A percentile compares a stretch with the other conserved stretches of the same genome.
Evolutionary conservation across 2,329 filamentous ascomycete genomes (phyloP).

Genomic region (Cytospora chrysosperma): DNA sequence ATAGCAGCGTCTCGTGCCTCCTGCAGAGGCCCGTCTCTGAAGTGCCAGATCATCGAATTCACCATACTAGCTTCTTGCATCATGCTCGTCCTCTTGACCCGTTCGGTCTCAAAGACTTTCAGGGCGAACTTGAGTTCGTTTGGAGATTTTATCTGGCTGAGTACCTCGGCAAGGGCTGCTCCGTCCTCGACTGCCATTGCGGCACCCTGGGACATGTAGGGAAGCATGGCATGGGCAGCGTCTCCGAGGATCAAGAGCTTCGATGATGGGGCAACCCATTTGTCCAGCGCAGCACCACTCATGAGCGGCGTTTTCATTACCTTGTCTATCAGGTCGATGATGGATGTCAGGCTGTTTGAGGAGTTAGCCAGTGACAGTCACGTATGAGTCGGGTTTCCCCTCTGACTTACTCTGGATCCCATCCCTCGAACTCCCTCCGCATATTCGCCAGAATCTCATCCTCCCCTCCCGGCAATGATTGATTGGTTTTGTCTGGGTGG

Average conservation of each 20-base stretch:
- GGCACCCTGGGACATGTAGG: slow-evolving; percentile 44
- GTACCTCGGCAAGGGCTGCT: slow-evolving; percentile 35
- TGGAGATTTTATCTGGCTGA: slow-evolving; percentile 31
- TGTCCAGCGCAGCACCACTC: slow-evolving; percentile 29
- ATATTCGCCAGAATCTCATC: slow-evolving; percentile 33
- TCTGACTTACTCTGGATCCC: slow-evolving; percentile 34
- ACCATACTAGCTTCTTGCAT: slow-evolving; percentile 46
- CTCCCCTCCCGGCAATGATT: slow-evolving; percentile 31
- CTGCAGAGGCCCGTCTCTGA: slow-evolving; percentile 42
- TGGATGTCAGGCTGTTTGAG: slow-evolving; percentile 33
- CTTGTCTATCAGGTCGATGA: slow-evolving; percentile 36
- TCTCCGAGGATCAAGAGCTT: slow-evolving; percentile 42
- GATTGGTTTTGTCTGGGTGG: slow-evolving; percentile 39
- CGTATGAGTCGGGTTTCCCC: accelerated
- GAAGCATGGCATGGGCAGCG: slow-evolving; percentile 44
- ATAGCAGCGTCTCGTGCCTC: slow-evolving; percentile 42
- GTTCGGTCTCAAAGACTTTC: slow-evolving; percentile 38
- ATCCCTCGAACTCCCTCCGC: slow-evolving; percentile 34
- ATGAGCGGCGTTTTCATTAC: slow-evolving; percentile 37
- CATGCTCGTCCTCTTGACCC: slow-evolving; percentile 34
- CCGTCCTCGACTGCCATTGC: slow-evolving; percentile 46
- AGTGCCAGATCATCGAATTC: slow-evolving; percentile 49
- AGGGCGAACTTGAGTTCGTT: slow-evolving; percentile 35
- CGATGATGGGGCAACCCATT: slow-evolving; percentile 31
- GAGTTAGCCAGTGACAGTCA: background rate